Conservation (phyloP, 2,329 filamentous ascomycete species). For the Calonectria naviculata region DNA sequence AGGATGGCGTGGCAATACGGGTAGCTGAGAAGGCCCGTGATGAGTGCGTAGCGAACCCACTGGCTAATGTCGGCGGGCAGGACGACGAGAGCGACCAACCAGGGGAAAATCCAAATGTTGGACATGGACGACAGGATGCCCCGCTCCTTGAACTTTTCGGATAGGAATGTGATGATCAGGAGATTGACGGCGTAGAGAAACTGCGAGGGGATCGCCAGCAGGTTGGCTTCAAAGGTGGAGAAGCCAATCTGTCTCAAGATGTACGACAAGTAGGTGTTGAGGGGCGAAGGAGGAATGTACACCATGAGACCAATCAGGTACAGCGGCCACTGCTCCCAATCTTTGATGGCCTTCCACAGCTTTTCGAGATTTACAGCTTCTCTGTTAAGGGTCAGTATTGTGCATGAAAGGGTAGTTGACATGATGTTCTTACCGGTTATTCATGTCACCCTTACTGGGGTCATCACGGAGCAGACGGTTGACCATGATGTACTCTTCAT, state of each 20-base stretch:
- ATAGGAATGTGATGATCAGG: conserved; percentile 57
- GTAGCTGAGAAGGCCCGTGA: conserved; percentile 54
- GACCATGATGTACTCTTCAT: conserved; percentile 71
- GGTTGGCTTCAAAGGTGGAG: conserved; percentile 57
- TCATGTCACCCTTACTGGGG: conserved; percentile 70
- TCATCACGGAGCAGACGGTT: conserved; percentile 71
- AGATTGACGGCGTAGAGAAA: conserved; percentile 59
- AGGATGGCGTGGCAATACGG: conserved; percentile 58
- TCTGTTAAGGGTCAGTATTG: conserved; percentile 49
- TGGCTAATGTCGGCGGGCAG: conserved; percentile 49
- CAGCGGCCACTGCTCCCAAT: conserved; percentile 69
- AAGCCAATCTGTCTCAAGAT: conserved; percentile 56
- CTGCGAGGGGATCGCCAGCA: conserved; percentile 57
- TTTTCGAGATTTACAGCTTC: conserved; percentile 41
- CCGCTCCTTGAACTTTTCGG: conserved; percentile 56
- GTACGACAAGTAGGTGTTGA: conserved; percentile 57
- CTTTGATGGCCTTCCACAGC: conserved; percentile 64
- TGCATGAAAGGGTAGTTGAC: neutral
- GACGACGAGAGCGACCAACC: conserved; percentile 56
- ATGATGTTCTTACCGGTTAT: conserved; percentile 56
- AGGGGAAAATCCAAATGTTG: conserved; percentile 63
- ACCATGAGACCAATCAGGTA: conserved; percentile 60
- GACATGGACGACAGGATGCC: conserved; percentile 56
- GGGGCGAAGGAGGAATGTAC: conserved; percentile 55
- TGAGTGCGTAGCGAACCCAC: conserved; percentile 55